Conservation (phyloP, 495 filamentous ascomycete species). For the Trichoderma asperelloides region DNA sequence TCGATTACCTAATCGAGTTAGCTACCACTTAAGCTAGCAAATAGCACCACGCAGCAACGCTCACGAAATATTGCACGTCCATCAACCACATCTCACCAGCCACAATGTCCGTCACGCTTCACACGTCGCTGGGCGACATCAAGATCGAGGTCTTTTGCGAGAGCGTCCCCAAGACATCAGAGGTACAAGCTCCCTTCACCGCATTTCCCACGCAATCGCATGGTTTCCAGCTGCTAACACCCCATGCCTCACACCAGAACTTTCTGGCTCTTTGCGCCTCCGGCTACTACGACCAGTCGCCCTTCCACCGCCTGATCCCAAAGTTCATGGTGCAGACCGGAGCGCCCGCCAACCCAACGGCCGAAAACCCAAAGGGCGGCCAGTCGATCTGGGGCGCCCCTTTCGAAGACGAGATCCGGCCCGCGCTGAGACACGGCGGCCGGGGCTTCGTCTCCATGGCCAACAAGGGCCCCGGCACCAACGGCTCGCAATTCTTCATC, state of each 20-base stretch:
- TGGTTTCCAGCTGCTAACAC: neutral
- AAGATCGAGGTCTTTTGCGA: slow-evolving; percentile 97
- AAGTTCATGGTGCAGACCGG: slow-evolving; percentile 91
- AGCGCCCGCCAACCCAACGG: slow-evolving; percentile 55
- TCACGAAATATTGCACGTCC: too few relatives aligned
- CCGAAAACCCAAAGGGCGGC: slow-evolving; percentile 63
- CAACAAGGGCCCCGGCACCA: slow-evolving; percentile 77
- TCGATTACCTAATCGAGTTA: too few relatives aligned
- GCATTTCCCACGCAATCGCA: slow-evolving; percentile 63
- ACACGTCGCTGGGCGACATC: slow-evolving; percentile 82
- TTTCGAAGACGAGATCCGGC: slow-evolving; percentile 90
- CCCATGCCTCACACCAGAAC: slow-evolving; percentile 48
- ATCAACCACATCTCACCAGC: too few relatives aligned
- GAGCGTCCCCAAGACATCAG: slow-evolving; percentile 80
- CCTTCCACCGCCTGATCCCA: slow-evolving; percentile 86
- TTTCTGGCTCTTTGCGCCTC: slow-evolving; percentile 94
- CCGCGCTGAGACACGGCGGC: slow-evolving; percentile 73
- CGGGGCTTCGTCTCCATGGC: slow-evolving; percentile 89
- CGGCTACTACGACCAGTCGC: slow-evolving; percentile 74
- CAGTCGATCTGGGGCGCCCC: slow-evolving; percentile 74
- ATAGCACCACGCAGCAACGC: too few relatives aligned
- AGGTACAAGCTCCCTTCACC: slow-evolving; percentile 29
- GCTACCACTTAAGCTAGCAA: too few relatives aligned
- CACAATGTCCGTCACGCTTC: slow-evolving; percentile 61
- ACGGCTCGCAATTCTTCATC: slow-evolving; percentile 94